These are phyloP conservation scores for Eimeria praecox DNA, from an alignment of 169 alveolate species.

Conservation along the genomic window DNA sequence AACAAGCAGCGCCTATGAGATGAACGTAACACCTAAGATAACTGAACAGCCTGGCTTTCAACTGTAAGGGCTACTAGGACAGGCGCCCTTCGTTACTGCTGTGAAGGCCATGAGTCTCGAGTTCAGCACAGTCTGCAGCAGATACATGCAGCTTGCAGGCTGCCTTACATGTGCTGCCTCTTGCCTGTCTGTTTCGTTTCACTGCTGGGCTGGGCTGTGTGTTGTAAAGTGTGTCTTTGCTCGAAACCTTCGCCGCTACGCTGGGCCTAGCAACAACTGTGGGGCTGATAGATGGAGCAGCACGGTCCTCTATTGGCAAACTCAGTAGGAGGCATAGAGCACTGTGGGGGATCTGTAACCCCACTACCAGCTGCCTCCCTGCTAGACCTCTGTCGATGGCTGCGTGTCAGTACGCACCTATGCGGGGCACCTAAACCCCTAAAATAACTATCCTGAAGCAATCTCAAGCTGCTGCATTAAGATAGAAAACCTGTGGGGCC, in stretches of 20 bases:
- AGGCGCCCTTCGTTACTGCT: not conserved
- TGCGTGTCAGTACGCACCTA: not conserved
- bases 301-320: not conserved
- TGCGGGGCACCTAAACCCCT: not conserved
- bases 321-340: not conserved
- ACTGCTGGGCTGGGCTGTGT: too few relatives aligned
- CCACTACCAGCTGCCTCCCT: not conserved
- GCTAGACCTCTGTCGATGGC: not conserved
- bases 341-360: not conserved
- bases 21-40: not conserved
- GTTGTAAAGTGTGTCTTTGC: not conserved
- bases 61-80: not conserved
- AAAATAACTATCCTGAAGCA: not conserved
- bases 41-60: not conserved
- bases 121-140: not conserved
- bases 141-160: not conserved
- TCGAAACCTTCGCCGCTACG: not conserved
- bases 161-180: not conserved
- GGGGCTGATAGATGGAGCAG: not conserved
- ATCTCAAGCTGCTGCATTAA: not conserved
- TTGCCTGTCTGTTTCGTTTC: not conserved
- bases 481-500: not conserved
- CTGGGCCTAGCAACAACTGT: not conserved
- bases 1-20: too few relatives aligned
- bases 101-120: not conserved